Evolutionary conservation across 768 basidiomycete species (phyloP), one percentile per base, ranked within the genome.

Genomic region (Russula griseocarnosa): DNA sequence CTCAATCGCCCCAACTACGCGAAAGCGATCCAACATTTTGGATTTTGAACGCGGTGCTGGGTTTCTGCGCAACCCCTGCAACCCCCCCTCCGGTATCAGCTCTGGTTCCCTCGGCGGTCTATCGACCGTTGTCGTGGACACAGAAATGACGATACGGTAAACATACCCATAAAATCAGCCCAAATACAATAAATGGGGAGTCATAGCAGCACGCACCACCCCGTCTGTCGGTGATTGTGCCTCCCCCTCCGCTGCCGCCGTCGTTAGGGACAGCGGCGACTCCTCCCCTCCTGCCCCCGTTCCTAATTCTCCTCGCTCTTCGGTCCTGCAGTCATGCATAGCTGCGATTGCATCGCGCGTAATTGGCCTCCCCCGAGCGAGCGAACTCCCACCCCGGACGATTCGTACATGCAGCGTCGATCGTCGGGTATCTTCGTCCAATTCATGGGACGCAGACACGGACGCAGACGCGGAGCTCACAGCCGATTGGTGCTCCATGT

Each of bases 1-100:
- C n/a, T 70, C 58, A 74, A 55, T 74, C 74, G 13, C 73, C 70
- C 74, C 74, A 74, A 56, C 74, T 73, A 38, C 71, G 70, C 22
- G 74, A 66, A 56, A 75, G 71, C 13, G 71, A 73, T 22, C 73
- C 74, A 46, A 75, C 72, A 58, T 72, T 71, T 57, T 73, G 67
- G 50, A 74, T 72, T 54, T 70, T 69, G 54, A 72, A 70, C 0
- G 67, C 66, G 11, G 64, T 55, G 34, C 65, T 59, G 28, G 65
- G 46, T 44, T 34, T 55, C 46, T 22, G 63, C 22, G 53, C 32
- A 24, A 18, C 22, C 30, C 18, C 46, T 14, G 34, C 16, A 3
- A 2, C 34, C n/a, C 34, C 16, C 3, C 6, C 22, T 53, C 16
- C 55, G 16, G 38, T 16, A 6, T 5, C 38, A 18, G 38, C 16